Percentiles rank a stretch among this genome's conserved stretches.
Conservation (phyloP, 345 rosid species). For the Eucalyptus victrix region DNA sequence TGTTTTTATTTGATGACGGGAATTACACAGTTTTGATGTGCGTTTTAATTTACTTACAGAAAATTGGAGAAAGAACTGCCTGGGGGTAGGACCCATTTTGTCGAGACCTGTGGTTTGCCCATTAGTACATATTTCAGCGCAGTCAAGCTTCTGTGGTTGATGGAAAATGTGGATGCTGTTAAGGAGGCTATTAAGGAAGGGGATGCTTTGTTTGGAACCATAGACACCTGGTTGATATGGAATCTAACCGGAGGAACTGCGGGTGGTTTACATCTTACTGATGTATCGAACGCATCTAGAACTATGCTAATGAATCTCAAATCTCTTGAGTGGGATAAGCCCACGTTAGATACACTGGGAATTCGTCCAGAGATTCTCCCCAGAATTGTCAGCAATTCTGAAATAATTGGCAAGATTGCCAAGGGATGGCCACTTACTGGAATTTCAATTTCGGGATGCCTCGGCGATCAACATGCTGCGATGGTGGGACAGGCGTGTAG, state of each 20-base stretch:
- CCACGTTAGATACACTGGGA: constrained; percentile 34
- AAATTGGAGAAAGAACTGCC: constrained; percentile 69
- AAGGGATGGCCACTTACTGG: constrained; percentile 87
- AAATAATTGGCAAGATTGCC: constrained; percentile 56
- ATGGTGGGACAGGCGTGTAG: constrained; percentile 90
- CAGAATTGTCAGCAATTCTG: constrained; percentile 70
- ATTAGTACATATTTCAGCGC: constrained; percentile 92
- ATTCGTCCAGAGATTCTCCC: constrained; percentile 63
- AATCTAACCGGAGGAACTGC: constrained; percentile 74
- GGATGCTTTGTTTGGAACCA: constrained; percentile 80
- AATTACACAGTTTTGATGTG: neutral
- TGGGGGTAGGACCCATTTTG: constrained; percentile 77
- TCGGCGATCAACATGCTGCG: constrained; percentile 96
- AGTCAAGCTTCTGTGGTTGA: constrained; percentile 71
- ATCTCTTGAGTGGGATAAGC: constrained; percentile 65
- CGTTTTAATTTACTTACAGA: constrained; percentile 12
- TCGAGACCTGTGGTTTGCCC: constrained; percentile 72
- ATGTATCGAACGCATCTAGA: constrained; percentile 83
- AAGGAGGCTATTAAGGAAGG: constrained; percentile 40
- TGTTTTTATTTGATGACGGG: neutral
- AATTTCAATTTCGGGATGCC: constrained; percentile 78
- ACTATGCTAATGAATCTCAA: constrained; percentile 91
- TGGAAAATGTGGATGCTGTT: constrained; percentile 68
- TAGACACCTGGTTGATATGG: constrained; percentile 94
- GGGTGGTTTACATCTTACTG: constrained; percentile 77